Base-by-base conservation (phyloP, 176 grass and related monocot genomes). In the Aegilops tauschii region DNA sequence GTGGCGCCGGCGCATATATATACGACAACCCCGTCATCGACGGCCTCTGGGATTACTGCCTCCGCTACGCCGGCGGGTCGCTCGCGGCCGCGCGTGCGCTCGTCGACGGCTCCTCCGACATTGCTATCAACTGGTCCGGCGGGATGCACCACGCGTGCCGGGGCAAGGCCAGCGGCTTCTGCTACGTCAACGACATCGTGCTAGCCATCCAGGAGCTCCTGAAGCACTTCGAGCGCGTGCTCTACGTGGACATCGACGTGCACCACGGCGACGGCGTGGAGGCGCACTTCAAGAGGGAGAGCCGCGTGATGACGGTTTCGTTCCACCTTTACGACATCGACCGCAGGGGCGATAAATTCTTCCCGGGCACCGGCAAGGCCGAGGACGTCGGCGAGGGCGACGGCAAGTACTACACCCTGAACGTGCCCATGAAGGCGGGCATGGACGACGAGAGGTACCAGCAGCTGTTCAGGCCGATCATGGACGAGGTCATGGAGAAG, bases 181-280 rank as follows among this genome's bases (percentile, higher is more conserved):
- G 90, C 62, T 95, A 95, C 82, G 90, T 95, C 10, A 95, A 95
- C 12, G 93, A 93, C 79, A 95, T 95, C 75, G 93, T 95, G 14
- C 88, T 95, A 2, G 90, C 93, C 30, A 91, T 95, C 65, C 28
- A 85, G 3, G 83, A 87, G 85, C 82, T 95, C 40, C 74, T 92
- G 65, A 39, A 71, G 13, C 44, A 0, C 29, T 73, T 97, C 37
- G 3, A 84, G 73, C 95, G 93, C 73, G 91, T 98, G 66, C 52
- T 95, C 12, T 98, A 98, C 85, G 56, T 98, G 11, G 95, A 98
- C 86, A 95, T 95, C 83, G 93, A 98, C 59, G 92, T 92, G n/a
- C 95, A 98, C 86, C 93, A 98, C 79, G 90, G 95, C 65, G 93
- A 95, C 83, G 86, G 90, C 50, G 91, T 93, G 1, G 91, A 95